phyloP scores from a whole-genome alignment of 179 eudicot genomes.

The Corrigiola litoralis region DNA sequence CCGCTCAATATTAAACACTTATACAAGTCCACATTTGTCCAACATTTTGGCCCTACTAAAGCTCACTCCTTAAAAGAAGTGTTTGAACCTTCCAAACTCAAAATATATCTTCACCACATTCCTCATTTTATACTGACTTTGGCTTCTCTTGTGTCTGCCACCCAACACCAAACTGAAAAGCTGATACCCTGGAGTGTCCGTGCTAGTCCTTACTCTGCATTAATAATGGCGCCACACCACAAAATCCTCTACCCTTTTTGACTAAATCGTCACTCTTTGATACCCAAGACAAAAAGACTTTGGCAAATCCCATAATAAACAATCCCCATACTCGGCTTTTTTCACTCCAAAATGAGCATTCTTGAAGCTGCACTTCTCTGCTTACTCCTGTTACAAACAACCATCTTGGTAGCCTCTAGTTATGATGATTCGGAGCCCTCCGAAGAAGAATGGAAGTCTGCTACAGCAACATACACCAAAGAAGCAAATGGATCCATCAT shows the following conservation, averaged over 20 bases:
- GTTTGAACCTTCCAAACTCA: background rate
- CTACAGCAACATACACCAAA: conserved; percentile 46
- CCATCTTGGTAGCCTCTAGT: conserved; percentile 6
- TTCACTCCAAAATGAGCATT: conserved; percentile 15
- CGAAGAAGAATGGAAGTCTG: conserved; percentile 50
- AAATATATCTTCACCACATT: background rate
- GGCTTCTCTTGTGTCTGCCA: conserved; percentile 22
- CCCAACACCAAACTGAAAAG: conserved; percentile 2
- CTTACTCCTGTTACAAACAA: conserved; percentile 8
- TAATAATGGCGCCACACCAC: conserved; percentile 5
- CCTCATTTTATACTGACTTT: conserved; percentile 8
- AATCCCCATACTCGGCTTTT: background rate
- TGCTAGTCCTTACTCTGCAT: background rate
- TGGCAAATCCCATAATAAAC: too few relatives aligned
- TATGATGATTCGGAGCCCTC: conserved; percentile 32
- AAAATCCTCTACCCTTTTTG: conserved; percentile 15
- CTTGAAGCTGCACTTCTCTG: conserved; percentile 16
- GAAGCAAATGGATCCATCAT: conserved; percentile 44
- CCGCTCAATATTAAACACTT: background rate
- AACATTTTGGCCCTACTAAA: conserved; percentile 18
- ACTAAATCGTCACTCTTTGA: conserved; percentile 8
- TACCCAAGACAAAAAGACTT: too few relatives aligned
- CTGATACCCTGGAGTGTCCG: background rate
- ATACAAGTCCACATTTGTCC: background rate
- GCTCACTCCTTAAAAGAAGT: conserved; percentile 10